These are phyloP conservation scores for Tieghemostelium lacteum DNA, from an alignment of 78 protist genomes.

Conservation along the genomic window DNA sequence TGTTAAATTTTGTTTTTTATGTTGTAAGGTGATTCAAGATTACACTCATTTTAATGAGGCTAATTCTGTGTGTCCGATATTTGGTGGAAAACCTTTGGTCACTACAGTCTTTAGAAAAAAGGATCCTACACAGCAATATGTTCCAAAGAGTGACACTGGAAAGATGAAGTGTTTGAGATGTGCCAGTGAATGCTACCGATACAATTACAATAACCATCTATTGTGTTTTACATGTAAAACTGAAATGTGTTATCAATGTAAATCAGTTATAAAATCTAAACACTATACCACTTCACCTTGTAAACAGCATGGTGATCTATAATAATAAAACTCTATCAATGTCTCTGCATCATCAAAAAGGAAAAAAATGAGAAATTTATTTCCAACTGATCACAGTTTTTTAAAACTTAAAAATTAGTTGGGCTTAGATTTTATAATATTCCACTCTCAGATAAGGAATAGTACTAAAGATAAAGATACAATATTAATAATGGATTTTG, in stretches of 20 bases:
- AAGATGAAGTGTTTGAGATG: neutral
- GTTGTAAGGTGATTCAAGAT: neutral
- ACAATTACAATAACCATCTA: neutral
- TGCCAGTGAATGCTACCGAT: neutral
- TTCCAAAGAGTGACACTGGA: neutral
- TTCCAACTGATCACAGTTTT: too few species aligned
- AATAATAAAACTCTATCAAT: too few species aligned
- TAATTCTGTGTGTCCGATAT: neutral
- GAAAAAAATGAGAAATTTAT: too few species aligned
- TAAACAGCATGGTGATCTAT: neutral
- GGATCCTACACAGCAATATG: neutral
- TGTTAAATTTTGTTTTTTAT: slow-evolving; percentile 6
- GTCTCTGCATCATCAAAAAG: too few species aligned
- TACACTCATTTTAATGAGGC: slow-evolving; percentile 19
- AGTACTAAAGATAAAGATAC: too few species aligned
- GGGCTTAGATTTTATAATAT: too few species aligned
- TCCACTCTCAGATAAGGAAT: too few species aligned
- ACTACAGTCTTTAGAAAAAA: neutral
- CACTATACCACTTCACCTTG: neutral
- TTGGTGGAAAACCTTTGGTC: neutral
- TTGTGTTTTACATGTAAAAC: neutral
- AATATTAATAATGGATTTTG: neutral
- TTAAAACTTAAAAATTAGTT: too few species aligned
- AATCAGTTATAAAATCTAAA: neutral
- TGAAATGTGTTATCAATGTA: neutral